Conservation (phyloP, 169 alveolate species). For the Cystoisospora suis region DNA sequence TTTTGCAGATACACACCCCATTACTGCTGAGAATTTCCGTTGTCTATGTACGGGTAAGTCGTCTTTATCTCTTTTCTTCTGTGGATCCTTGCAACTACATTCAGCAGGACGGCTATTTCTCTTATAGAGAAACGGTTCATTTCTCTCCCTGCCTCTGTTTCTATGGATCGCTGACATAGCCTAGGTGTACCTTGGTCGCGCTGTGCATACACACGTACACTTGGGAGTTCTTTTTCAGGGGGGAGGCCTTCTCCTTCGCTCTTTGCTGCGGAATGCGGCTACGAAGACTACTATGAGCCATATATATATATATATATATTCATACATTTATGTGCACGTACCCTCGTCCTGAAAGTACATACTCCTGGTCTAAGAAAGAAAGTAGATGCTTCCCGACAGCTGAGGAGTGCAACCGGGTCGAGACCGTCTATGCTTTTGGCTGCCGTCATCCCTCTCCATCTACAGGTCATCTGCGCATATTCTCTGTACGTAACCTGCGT, state of each 20-base stretch:
- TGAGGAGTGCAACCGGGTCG: background rate
- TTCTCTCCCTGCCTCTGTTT: background rate
- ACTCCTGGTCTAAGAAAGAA: background rate
- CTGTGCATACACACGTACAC: background rate
- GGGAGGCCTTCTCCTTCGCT: background rate
- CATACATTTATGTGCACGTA: background rate
- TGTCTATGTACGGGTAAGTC: conserved; percentile 85
- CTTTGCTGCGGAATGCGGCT: background rate
- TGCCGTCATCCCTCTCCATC: background rate
- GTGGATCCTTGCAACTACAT: background rate
- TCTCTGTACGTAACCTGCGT: no score
- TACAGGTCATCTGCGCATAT: no score
- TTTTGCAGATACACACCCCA: conserved; percentile 83
- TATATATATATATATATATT: no score
- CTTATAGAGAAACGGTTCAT: no score
- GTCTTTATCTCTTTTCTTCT: background rate
- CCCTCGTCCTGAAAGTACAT: background rate
- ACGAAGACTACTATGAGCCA: background rate
- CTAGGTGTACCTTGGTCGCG: background rate
- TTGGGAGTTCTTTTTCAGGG: background rate
- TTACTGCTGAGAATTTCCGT: conserved; percentile 89
- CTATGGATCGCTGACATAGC: background rate
- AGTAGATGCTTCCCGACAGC: background rate
- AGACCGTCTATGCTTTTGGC: background rate
- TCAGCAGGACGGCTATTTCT: background rate